These are phyloP conservation scores for Malassezia caprae DNA, from an alignment of 1,284 basidiomycete species.

Conservation along the genomic window DNA sequence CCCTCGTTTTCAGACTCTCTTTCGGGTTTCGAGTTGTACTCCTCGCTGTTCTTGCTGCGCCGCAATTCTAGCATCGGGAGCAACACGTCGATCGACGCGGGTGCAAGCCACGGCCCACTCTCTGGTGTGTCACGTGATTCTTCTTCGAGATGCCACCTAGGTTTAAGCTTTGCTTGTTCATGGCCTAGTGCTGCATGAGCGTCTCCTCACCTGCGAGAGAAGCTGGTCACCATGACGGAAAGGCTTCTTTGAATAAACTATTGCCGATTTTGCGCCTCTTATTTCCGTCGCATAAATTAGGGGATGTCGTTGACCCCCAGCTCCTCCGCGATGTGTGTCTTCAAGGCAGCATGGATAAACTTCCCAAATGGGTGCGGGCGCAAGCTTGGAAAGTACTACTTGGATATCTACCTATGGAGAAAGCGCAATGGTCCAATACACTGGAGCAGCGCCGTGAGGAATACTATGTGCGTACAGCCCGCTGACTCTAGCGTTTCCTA, in stretches of 20 bases:
- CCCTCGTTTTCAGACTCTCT: constrained; percentile 21
- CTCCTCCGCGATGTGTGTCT: constrained; percentile 13
- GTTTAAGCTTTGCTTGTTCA: background rate
- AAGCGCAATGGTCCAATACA: constrained; percentile 30
- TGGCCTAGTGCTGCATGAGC: background rate
- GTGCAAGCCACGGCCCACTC: background rate
- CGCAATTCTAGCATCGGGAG: constrained; percentile 7
- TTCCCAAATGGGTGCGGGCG: constrained; percentile 35
- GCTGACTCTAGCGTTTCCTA: constrained; percentile 23
- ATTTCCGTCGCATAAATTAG: background rate
- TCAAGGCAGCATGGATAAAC: constrained; percentile 22
- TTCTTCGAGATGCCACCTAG: background rate
- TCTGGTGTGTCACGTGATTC: background rate
- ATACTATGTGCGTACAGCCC: constrained; percentile 23
- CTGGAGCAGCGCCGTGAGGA: constrained; percentile 29
- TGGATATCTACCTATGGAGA: constrained; percentile 37
- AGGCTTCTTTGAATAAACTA: background rate
- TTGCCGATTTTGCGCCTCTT: background rate
- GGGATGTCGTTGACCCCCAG: background rate
- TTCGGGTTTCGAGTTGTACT: background rate
- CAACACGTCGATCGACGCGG: background rate
- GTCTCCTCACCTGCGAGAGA: background rate
- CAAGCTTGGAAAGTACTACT: constrained; percentile 44
- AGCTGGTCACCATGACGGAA: background rate
- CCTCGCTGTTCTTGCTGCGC: background rate